Evolutionary conservation across 2,329 filamentous ascomycete genomes (phyloP).

Genomic region (Aspergillus ibericus): DNA sequence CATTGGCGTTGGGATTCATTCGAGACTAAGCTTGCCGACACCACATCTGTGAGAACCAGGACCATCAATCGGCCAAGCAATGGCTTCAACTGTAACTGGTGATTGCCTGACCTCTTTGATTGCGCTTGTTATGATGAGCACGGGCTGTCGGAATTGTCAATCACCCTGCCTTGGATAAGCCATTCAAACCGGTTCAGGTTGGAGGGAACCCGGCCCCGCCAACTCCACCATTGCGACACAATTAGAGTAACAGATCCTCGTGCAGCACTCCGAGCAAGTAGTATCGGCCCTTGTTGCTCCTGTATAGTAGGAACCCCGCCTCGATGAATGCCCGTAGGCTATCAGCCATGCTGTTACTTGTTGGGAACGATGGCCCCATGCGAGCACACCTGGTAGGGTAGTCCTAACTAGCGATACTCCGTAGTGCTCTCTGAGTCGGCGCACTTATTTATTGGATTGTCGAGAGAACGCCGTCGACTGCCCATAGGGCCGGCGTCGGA

Average conservation of each 20-base stretch:
- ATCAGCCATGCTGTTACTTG: neutral
- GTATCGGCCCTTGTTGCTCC: neutral
- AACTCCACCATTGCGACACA: neutral
- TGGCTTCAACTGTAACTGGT: slow-evolving; percentile 1
- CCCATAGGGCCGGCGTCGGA: neutral
- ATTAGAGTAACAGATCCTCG: neutral
- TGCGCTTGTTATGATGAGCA: neutral
- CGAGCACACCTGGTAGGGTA: neutral
- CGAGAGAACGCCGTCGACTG: neutral
- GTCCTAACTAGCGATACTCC: neutral
- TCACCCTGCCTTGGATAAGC: neutral
- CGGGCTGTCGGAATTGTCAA: neutral
- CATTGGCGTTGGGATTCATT: slow-evolving; percentile 36
- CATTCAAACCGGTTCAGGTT: neutral
- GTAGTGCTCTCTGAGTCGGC: neutral
- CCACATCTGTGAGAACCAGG: slow-evolving; percentile 4
- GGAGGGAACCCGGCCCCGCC: neutral
- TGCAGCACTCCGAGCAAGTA: neutral
- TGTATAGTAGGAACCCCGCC: too few relatives aligned
- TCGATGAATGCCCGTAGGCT: neutral
- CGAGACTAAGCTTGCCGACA: slow-evolving; percentile 15
- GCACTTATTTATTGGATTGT: neutral
- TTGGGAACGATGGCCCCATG: too few relatives aligned
- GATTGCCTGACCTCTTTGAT: neutral
- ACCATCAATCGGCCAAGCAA: neutral